Percentiles rank a stretch among this genome's conserved stretches.
phyloP scores from a whole-genome alignment of 306 rosid genomes.

The Calophaca sinica region DNA sequence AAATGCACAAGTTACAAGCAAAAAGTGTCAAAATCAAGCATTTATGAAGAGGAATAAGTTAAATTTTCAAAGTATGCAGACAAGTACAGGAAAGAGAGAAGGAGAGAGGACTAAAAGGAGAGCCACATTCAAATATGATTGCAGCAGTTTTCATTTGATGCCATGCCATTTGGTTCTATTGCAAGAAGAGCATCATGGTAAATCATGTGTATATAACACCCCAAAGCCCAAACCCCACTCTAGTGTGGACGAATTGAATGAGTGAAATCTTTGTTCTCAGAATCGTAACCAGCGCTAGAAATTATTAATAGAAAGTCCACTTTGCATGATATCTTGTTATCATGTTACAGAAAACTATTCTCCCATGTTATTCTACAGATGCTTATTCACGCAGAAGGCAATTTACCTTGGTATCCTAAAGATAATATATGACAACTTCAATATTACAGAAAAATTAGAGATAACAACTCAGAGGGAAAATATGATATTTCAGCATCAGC shows the following conservation, averaged over 20 bases:
- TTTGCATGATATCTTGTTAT: slow-evolving; percentile 12
- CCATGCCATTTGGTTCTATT: neutral
- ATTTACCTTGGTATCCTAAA: slow-evolving; percentile 9
- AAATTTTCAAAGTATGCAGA: slow-evolving; percentile 1
- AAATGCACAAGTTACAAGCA: slow-evolving; percentile 16
- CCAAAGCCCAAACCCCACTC: neutral
- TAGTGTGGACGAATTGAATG: neutral
- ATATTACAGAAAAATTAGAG: neutral
- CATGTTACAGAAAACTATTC: neutral
- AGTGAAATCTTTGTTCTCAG: neutral
- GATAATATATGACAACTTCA: neutral
- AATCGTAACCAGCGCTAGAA: neutral
- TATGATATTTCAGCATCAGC: slow-evolving; percentile 1
- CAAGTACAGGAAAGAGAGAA: neutral
- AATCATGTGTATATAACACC: neutral
- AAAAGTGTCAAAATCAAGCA: slow-evolving; percentile 13
- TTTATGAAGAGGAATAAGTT: slow-evolving; percentile 15
- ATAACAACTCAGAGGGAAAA: neutral
- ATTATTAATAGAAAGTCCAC: neutral
- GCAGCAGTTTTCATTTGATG: neutral
- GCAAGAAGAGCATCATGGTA: slow-evolving; percentile 21
- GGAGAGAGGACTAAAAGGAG: neutral
- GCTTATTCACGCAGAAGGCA: slow-evolving; percentile 18
- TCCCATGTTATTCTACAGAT: slow-evolving; percentile 3
- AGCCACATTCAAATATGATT: neutral